Conservation (phyloP, 202 grass and related monocot species). For the Carex arenaria region DNA sequence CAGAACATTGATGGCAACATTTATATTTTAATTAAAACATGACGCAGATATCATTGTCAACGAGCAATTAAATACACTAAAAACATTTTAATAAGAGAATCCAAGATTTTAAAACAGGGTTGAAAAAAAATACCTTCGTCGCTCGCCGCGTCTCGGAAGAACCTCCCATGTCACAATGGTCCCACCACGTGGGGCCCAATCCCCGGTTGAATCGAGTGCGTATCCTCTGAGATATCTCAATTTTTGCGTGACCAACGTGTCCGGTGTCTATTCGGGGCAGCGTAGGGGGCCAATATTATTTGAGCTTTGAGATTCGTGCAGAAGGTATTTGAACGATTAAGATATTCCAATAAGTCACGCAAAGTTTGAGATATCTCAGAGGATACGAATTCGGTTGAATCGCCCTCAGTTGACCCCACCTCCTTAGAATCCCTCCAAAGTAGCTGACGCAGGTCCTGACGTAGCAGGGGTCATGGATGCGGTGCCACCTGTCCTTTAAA, state of each 20-base stretch:
- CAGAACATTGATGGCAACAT: background rate
- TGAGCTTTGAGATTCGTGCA: too few species aligned
- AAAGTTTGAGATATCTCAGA: too few species aligned
- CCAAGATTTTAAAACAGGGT: conserved; percentile 14
- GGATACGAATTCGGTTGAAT: too few species aligned
- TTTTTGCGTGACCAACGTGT: too few species aligned
- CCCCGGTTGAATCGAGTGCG: background rate
- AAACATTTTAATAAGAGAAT: background rate
- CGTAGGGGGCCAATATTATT: too few species aligned
- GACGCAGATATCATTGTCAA: background rate
- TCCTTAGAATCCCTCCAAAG: conserved; percentile 11
- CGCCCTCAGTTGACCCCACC: background rate
- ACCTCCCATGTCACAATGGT: conserved; percentile 2
- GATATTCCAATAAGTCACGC: too few species aligned
- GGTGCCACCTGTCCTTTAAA: background rate
- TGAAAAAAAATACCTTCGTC: conserved; percentile 21
- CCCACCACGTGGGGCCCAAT: background rate
- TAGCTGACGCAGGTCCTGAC: conserved; percentile 60
- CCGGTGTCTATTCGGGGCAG: too few species aligned
- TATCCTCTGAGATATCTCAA: too few species aligned
- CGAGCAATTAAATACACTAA: background rate
- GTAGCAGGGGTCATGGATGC: background rate
- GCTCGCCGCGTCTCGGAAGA: conserved; percentile 18
- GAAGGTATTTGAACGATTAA: too few species aligned
- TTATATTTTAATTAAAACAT: background rate